Conservation (phyloP, 305 asterid genomes). For the Solanum hybrid region DNA sequence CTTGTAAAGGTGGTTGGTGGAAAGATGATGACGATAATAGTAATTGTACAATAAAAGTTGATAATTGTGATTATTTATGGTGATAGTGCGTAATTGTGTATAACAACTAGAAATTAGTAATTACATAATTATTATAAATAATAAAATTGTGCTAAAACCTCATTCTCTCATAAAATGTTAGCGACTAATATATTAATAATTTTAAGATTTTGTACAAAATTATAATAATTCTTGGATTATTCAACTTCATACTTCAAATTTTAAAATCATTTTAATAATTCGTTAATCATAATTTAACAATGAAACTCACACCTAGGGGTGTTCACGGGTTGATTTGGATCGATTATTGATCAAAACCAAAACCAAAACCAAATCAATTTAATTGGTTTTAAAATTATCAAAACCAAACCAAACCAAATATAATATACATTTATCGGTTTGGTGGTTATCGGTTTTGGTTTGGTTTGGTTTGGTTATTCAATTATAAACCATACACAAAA, state of each 20-base stretch:
- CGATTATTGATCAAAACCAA: too few relatives aligned
- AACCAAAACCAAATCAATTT: too few relatives aligned
- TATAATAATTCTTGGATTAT: not conserved
- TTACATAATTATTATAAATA: not conserved
- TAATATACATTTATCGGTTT: too few relatives aligned
- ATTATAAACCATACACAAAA: too few relatives aligned
- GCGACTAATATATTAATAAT: not conserved
- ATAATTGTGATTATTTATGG: not conserved
- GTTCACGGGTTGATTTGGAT: too few relatives aligned
- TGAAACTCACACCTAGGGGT: not conserved
- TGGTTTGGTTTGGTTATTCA: too few relatives aligned
- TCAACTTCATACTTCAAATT: not conserved
- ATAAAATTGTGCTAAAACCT: not conserved
- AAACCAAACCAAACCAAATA: too few relatives aligned
- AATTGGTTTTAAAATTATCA: too few relatives aligned
- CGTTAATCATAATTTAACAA: not conserved
- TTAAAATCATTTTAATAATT: not conserved
- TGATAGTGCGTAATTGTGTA: not conserved
- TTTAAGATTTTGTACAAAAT: not conserved
- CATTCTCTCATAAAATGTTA: not conserved
- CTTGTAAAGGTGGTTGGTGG: not conserved
- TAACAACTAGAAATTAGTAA: not conserved
- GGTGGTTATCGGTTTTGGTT: too few relatives aligned
- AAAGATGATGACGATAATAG: not conserved
- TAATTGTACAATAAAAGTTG: not conserved